Evolutionary conservation across 2,329 filamentous ascomycete genomes (phyloP).

Genomic region (Penicillium sp.): DNA sequence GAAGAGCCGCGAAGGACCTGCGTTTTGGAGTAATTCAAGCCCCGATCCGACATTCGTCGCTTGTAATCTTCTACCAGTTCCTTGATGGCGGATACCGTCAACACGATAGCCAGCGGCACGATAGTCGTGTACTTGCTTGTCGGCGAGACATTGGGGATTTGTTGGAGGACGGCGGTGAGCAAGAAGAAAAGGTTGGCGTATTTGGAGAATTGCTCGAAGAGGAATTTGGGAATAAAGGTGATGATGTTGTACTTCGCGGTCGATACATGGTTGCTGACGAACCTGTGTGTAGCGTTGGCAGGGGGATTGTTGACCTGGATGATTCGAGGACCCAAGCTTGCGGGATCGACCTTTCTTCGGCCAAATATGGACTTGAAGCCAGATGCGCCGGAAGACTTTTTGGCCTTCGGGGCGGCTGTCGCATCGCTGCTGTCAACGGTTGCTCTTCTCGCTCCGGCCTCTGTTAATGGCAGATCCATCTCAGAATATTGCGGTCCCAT

Average conservation of each 20-base stretch:
- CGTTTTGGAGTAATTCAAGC: conserved; percentile 84
- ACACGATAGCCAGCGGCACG: conserved; percentile 83
- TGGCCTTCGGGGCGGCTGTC: conserved; percentile 44
- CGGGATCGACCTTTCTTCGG: conserved; percentile 79
- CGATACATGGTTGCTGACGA: conserved; percentile 93
- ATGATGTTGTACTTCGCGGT: conserved; percentile 95
- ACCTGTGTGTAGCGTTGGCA: conserved; percentile 85
- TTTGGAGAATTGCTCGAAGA: conserved; percentile 98
- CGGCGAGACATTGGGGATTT: conserved; percentile 91
- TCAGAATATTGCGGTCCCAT: conserved; percentile 88
- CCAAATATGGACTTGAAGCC: conserved; percentile 94
- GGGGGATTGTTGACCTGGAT: conserved; percentile 97
- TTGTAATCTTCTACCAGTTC: conserved; percentile 93
- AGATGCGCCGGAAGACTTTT: conserved; percentile 65
- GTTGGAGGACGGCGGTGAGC: conserved; percentile 91
- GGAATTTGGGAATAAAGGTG: conserved; percentile 93
- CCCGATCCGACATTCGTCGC: conserved; percentile 79
- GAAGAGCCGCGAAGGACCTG: conserved; percentile 77
- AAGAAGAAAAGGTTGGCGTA: conserved; percentile 99
- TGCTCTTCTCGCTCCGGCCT: conserved; percentile 60
- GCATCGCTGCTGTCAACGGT: conserved; percentile 47
- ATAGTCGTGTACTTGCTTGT: conserved; percentile 97
- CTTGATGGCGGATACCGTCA: conserved; percentile 93
- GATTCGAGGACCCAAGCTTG: conserved; percentile 84
- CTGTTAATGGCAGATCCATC: conserved; percentile 95